Evolutionary conservation across 2,329 filamentous ascomycete species (phyloP).

Genomic region (Alternaria postmessia): DNA sequence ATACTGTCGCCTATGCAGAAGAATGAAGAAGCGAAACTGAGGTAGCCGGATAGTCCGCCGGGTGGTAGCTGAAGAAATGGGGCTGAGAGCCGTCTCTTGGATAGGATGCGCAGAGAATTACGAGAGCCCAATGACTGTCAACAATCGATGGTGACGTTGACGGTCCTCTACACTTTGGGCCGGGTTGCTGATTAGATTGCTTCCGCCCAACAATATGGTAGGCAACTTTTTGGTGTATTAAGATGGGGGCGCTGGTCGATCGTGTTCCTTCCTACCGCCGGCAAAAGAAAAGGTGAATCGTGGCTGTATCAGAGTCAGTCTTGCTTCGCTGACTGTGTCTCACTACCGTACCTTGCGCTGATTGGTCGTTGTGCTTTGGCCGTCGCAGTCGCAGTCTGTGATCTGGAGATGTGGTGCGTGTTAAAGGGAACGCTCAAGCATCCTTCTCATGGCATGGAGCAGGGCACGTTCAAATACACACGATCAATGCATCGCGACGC

Average conservation of each 20-base stretch:
- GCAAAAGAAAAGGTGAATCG: constrained; percentile 28
- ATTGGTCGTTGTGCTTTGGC: neutral
- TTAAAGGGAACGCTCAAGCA: constrained; percentile 28
- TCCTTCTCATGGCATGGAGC: constrained; percentile 29
- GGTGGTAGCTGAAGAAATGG: neutral
- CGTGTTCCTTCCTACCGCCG: constrained; percentile 20
- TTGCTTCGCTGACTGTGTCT: constrained; percentile 38
- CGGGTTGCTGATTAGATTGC: constrained; percentile 20
- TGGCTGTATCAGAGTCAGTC: constrained; percentile 28
- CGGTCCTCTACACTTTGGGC: constrained; percentile 3
- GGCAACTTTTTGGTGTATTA: constrained; percentile 2
- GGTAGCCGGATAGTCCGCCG: neutral
- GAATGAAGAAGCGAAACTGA: constrained; percentile 1
- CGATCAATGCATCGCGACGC: constrained; percentile 38
- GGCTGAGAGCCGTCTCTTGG: neutral
- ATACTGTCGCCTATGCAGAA: constrained; percentile 15
- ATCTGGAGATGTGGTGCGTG: constrained; percentile 29
- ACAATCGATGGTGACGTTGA: constrained; percentile 12
- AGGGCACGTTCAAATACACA: constrained; percentile 45
- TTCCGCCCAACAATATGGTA: constrained; percentile 21
- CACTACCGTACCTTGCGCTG: constrained; percentile 21
- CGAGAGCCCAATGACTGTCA: neutral
- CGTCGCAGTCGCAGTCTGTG: constrained; percentile 22
- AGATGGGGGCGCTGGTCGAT: constrained; percentile 12
- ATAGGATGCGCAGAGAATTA: neutral